Evolutionary conservation across 2,329 filamentous ascomycete genomes (phyloP).

Genomic region (Lachnellula willkommii): DNA sequence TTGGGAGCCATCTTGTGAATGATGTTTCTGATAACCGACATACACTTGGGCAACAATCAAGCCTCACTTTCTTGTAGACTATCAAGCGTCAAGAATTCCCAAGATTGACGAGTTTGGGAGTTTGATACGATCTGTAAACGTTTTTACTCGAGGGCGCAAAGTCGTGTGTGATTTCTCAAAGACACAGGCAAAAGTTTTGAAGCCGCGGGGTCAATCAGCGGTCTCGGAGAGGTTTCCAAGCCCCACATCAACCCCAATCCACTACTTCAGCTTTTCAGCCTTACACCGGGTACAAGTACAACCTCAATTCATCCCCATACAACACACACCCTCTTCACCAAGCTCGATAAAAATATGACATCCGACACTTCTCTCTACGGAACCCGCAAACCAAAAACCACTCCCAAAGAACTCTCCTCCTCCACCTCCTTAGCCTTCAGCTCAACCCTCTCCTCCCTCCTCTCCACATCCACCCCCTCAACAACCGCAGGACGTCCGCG

Average conservation of each 20-base stretch:
- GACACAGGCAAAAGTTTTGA: too few relatives aligned
- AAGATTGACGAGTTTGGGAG: too few relatives aligned
- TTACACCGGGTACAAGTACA: background rate
- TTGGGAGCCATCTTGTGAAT: constrained; percentile 26
- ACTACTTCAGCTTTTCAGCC: background rate
- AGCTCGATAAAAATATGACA: constrained; percentile 10
- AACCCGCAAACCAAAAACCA: constrained; percentile 61
- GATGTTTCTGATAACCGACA: background rate
- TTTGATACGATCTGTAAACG: too few relatives aligned
- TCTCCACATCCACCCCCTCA: constrained; percentile 49
- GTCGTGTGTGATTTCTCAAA: too few relatives aligned
- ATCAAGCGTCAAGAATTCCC: too few relatives aligned
- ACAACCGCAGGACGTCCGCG: constrained; percentile 46
- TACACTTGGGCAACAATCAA: background rate
- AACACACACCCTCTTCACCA: background rate
- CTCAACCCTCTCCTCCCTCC: constrained; percentile 79
- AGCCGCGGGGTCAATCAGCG: too few relatives aligned
- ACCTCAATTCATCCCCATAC: background rate
- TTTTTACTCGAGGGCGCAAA: too few relatives aligned
- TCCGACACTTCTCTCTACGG: constrained; percentile 72
- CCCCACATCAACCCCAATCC: too few relatives aligned
- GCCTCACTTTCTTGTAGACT: background rate
- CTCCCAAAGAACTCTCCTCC: constrained; percentile 62
- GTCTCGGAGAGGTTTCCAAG: too few relatives aligned
- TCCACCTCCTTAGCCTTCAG: constrained; percentile 76